Conservation (phyloP, 2,329 filamentous ascomycete genomes). For the Aspergillus glaucus region DNA sequence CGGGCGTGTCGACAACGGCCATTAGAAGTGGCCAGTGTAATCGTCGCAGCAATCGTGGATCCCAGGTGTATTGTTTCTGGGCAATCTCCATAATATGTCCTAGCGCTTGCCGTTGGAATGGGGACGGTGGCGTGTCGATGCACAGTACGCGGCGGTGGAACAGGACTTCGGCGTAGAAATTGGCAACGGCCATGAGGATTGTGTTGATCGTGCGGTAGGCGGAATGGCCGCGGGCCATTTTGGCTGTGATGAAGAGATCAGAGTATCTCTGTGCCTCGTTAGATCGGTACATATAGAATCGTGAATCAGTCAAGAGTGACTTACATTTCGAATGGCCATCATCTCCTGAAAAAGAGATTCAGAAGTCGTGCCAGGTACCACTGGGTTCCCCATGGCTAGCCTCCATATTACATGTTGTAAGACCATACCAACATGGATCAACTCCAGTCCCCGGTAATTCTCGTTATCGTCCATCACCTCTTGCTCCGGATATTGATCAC, state of each 20-base stretch:
- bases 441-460: slow-evolving; percentile 30
- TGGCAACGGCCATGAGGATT: slow-evolving; percentile 28
- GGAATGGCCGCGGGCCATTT: slow-evolving; percentile 22
- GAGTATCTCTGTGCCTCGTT: slow-evolving; percentile 23
- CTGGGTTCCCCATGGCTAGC: slow-evolving; percentile 16
- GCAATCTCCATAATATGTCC: slow-evolving; percentile 26
- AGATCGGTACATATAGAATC: neutral
- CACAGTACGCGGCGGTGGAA: slow-evolving; percentile 27
- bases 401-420: slow-evolving; percentile 26
- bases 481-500: slow-evolving; percentile 29
- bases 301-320: neutral
- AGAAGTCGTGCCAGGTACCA: slow-evolving; percentile 8
- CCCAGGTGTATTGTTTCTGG: slow-evolving; percentile 25
- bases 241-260: slow-evolving; percentile 31
- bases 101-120: slow-evolving; percentile 23
- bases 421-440: slow-evolving; percentile 24
- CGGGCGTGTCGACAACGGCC: slow-evolving; percentile 27
- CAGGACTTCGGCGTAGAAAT: slow-evolving; percentile 29
- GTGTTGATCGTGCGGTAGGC: slow-evolving; percentile 29
- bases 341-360: slow-evolving; percentile 21
- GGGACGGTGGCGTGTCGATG: slow-evolving; percentile 10
- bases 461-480: slow-evolving; percentile 35
- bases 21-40: slow-evolving; percentile 30
- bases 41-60: slow-evolving; percentile 25
- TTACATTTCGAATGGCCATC: slow-evolving; percentile 19